Evolutionary conservation across 2,329 filamentous ascomycete genomes (phyloP), one percentile per base, ranked within the genome.

Genomic region (Penicillium sclerotiorum): DNA sequence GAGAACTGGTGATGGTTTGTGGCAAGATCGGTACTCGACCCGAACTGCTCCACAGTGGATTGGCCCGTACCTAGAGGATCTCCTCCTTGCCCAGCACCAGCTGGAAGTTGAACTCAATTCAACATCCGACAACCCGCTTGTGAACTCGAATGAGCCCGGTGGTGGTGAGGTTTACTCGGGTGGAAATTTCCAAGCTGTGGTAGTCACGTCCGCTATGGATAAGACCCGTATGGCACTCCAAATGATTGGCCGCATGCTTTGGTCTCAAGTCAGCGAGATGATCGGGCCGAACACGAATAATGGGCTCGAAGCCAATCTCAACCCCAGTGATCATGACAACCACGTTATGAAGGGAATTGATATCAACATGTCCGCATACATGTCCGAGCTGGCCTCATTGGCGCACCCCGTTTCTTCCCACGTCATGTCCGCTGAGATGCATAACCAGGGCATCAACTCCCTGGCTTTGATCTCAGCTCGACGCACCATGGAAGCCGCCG

Each of bases 11-110:
- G 49, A 53, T 53, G 73, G 48, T 2, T 72, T 85, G 2, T 74
- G 74, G 43, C 83, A 88, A 61, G 86, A 88, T 63, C 77, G 85
- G 2, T 89, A 89, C 59, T 75, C 84, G 0, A 72, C 85, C 2
- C 77, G 86, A 7, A 88, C 82, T 0, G 78, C 83, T 0, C 76
- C 83, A 0, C 86, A 89, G 67, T 88, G 86, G 85, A 74, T 89
- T 23, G 84, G 84, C 0, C 86, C 86, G 0, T 75, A 82, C 15
- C 69, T 88, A 0, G 86, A 89, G 62, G 85, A 88, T 55, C 70
- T 89, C 0, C 47, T 72, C 0, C 75, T 86, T 0, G 82, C 85
- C 0, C 72, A 79, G 35, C 63, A 72, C 2, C 86, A 88, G 60
- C 61, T 89, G 0, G 65, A 71, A 0, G 70, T 77, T 0, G 86